These are phyloP conservation scores for Nymphaea thermarum DNA, from an alignment of 164 flowering plant genomes.

Conservation along the genomic window DNA sequence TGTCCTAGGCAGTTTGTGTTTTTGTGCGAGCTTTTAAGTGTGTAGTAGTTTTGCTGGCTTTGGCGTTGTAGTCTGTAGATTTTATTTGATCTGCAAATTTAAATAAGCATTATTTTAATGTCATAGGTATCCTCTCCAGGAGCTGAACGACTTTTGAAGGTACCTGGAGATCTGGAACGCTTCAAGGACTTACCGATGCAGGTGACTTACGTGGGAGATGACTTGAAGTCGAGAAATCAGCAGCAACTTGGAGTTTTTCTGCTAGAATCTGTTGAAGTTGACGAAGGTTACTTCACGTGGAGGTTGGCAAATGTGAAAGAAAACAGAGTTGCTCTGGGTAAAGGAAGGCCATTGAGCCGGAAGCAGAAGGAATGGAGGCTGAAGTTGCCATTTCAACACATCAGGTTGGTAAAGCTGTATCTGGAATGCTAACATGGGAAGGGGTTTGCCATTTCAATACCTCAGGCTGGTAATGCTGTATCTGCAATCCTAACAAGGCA, in stretches of 20 bases:
- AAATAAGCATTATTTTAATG: background rate
- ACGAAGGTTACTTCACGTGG: constrained; percentile 56
- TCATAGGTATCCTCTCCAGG: constrained; percentile 91
- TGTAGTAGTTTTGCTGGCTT: no score
- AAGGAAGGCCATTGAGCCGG: constrained; percentile 72
- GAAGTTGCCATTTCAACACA: constrained; percentile 30
- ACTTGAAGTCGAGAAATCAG: constrained; percentile 10
- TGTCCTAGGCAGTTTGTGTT: no score
- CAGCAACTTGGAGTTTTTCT: constrained; percentile 44
- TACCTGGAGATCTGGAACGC: constrained; percentile 71
- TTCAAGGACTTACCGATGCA: constrained; percentile 76
- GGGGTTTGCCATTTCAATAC: constrained; percentile 26
- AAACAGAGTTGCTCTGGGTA: constrained; percentile 50
- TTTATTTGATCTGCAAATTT: no score
- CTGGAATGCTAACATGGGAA: constrained; percentile 14
- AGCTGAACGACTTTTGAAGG: constrained; percentile 70
- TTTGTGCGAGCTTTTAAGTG: no score
- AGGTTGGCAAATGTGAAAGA: constrained; percentile 84
- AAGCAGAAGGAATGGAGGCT: constrained; percentile 82
- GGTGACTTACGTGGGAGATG: constrained; percentile 41
- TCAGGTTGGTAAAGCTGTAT: constrained; percentile 50
- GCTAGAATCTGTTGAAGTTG: constrained; percentile 51
- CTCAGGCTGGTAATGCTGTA: constrained; percentile 49
- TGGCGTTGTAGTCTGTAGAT: no score
- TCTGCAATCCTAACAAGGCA: constrained; percentile 15